Conservation (phyloP, 306 rosid species). For the Lathyrus aphaca region DNA sequence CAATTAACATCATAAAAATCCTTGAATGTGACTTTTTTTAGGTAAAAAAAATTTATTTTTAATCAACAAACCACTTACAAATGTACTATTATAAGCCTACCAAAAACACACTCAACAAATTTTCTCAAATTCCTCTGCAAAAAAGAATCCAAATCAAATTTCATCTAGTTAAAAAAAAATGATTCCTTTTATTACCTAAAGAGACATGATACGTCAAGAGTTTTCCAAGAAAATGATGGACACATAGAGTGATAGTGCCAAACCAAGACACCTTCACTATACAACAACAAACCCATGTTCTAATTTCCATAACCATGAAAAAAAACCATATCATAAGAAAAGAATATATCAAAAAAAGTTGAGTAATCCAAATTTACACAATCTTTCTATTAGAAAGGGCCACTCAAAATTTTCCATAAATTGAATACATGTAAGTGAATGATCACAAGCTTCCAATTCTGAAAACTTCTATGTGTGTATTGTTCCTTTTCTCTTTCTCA, state of each 20-base stretch:
- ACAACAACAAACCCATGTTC: slow-evolving; percentile 36
- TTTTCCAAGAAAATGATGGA: slow-evolving; percentile 38
- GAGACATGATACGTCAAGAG: slow-evolving; percentile 31
- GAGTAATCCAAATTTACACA: slow-evolving; percentile 37
- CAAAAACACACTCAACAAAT: neutral
- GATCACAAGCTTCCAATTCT: slow-evolving; percentile 38
- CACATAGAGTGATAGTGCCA: neutral
- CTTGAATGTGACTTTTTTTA: neutral
- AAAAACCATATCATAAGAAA: slow-evolving; percentile 39
- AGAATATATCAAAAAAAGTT: slow-evolving; percentile 24
- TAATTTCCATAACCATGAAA: slow-evolving; percentile 40
- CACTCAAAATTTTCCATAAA: slow-evolving; percentile 27
- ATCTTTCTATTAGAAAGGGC: slow-evolving; percentile 40
- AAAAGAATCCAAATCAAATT: neutral
- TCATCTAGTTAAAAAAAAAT: neutral
- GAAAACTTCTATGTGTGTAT: slow-evolving; percentile 33
- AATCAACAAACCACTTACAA: neutral
- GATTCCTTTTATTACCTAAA: slow-evolving; percentile 24
- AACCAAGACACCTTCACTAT: slow-evolving; percentile 20
- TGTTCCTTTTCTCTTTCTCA: slow-evolving; percentile 37
- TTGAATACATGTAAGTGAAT: slow-evolving; percentile 20
- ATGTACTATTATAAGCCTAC: neutral
- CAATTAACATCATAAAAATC: neutral
- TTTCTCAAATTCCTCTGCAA: neutral
- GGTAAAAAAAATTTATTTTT: neutral